Evolutionary conservation across 441 rosid species (phyloP).

Genomic region (Syzygium malaccense): DNA sequence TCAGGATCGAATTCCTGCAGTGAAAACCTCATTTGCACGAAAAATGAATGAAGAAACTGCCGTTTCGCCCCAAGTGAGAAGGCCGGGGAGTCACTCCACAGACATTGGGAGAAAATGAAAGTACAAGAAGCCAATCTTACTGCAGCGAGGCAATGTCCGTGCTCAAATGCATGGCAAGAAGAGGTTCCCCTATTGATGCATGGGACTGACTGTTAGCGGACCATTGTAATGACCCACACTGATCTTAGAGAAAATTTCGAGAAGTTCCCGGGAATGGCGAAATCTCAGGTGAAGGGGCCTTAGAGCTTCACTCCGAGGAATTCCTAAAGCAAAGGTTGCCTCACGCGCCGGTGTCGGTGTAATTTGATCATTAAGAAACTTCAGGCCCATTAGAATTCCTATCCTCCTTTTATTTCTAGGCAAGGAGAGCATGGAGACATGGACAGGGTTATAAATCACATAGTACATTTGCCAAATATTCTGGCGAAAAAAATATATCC

Average conservation of each 20-base stretch:
- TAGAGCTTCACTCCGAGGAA: not conserved
- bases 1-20: not conserved
- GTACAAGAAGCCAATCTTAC: not conserved
- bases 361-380: not conserved
- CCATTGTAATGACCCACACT: not conserved
- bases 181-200: not conserved
- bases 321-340: not conserved
- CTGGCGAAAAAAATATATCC: not conserved
- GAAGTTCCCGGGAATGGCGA: not conserved
- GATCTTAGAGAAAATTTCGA: not conserved
- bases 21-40: not conserved
- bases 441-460: not conserved
- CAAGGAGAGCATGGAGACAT: not conserved
- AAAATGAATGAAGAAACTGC: not conserved
- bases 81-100: not conserved
- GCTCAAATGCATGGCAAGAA: not conserved
- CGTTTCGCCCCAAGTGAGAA: not conserved
- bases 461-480: not conserved
- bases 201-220: not conserved
- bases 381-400: not conserved
- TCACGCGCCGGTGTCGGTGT: not conserved
- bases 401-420: not conserved
- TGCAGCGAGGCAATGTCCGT: not conserved
- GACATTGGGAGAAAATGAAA: not conserved
- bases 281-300: not conserved